These are phyloP conservation scores for Diutina rugosa DNA, from an alignment of 1,139 yeast species.

Conservation along the genomic window DNA sequence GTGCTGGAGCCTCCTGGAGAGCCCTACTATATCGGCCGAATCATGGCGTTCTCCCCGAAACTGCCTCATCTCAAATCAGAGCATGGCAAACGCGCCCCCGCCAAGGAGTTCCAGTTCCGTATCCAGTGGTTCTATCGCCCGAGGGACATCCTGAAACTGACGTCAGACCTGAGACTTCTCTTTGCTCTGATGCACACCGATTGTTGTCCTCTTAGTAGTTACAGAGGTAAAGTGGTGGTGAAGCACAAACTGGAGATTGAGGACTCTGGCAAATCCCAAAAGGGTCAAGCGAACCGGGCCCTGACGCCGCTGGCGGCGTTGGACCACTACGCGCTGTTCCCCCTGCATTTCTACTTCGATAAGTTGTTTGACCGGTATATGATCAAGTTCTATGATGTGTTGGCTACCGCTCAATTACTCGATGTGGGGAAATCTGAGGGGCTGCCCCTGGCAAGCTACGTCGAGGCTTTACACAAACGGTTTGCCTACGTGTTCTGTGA, in stretches of 20 bases:
- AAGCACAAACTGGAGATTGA: slow-evolving; percentile 55
- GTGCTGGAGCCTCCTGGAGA: slow-evolving; percentile 92
- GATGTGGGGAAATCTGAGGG: slow-evolving; percentile 36
- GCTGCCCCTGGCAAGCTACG: slow-evolving; percentile 42
- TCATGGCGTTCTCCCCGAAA: slow-evolving; percentile 59
- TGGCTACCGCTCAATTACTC: slow-evolving; percentile 24
- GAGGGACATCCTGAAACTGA: slow-evolving; percentile 60
- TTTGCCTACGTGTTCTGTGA: slow-evolving; percentile 71
- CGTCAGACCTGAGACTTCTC: slow-evolving; percentile 61
- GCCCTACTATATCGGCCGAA: slow-evolving; percentile 80
- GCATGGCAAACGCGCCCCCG: neutral
- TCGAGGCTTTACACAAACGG: slow-evolving; percentile 51
- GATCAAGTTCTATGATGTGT: slow-evolving; percentile 68
- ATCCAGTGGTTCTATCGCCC: slow-evolving; percentile 93
- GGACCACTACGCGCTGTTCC: slow-evolving; percentile 40
- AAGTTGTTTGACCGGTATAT: slow-evolving; percentile 80
- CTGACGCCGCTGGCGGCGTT: slow-evolving; percentile 10
- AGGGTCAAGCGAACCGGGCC: slow-evolving; percentile 6
- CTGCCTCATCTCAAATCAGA: slow-evolving; percentile 4
- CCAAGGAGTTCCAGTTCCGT: slow-evolving; percentile 33
- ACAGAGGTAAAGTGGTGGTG: slow-evolving; percentile 66
- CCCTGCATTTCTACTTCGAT: slow-evolving; percentile 76
- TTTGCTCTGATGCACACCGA: slow-evolving; percentile 85
- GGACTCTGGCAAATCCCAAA: slow-evolving; percentile 13
- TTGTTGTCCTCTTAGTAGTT: slow-evolving; percentile 63